phyloP scores from a whole-genome alignment of 345 rosid species.

The Turnera subulata region DNA sequence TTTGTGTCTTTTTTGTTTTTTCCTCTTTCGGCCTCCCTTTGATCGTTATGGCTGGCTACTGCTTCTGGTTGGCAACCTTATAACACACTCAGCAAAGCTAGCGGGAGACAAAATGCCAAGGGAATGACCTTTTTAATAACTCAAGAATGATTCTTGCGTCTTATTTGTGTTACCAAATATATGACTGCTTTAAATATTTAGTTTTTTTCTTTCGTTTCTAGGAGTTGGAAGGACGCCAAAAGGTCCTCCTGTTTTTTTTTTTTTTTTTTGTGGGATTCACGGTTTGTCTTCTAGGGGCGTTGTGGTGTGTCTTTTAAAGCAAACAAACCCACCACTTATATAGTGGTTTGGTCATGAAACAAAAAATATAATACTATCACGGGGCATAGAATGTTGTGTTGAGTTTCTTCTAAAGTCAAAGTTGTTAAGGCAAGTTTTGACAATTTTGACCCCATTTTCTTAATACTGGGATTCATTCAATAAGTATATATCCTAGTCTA shows the following conservation, averaged over 20 bases:
- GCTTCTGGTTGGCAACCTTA: not conserved
- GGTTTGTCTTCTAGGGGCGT: not conserved
- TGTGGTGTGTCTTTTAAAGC: too few relatives aligned
- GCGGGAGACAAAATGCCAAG: not conserved
- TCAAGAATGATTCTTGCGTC: conserved; percentile 2
- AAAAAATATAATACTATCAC: too few relatives aligned
- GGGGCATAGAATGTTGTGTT: too few relatives aligned
- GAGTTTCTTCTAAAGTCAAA: too few relatives aligned
- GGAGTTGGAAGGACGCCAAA: not conserved
- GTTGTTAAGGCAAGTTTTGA: too few relatives aligned
- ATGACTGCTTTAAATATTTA: conserved; percentile 1
- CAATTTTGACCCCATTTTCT: too few relatives aligned
- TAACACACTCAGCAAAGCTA: not conserved
- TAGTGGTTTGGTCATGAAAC: too few relatives aligned
- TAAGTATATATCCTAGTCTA: too few relatives aligned
- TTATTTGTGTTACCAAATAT: not conserved
- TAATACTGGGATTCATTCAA: too few relatives aligned
- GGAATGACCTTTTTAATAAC: not conserved
- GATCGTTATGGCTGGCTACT: not conserved
- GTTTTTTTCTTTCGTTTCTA: too few relatives aligned
- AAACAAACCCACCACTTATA: too few relatives aligned
- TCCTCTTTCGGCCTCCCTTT: not conserved
- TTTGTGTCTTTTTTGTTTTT: not conserved
- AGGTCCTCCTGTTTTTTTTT: too few relatives aligned
- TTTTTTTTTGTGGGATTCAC: conserved; percentile 1